A percentile compares a stretch with the other conserved stretches of the same genome.
Conservation (phyloP, 1,139 yeast genomes). For the Geotrichum fermentans region DNA sequence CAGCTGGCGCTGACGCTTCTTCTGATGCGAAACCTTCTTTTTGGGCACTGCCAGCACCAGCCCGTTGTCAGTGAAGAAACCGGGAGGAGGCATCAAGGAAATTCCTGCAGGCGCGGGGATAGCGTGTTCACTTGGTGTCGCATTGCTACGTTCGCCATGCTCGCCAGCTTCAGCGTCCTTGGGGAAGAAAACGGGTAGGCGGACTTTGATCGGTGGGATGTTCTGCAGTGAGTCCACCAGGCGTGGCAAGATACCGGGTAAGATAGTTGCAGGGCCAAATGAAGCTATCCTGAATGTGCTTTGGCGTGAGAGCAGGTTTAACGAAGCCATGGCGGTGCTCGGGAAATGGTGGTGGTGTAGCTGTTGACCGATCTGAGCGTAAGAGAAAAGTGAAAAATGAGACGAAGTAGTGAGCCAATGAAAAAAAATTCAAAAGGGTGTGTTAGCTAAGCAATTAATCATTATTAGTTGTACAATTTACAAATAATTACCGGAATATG, state of each 20-base stretch:
- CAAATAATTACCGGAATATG: background rate
- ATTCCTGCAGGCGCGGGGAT: constrained; percentile 14
- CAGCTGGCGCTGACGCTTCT: constrained; percentile 75
- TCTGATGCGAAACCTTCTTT: constrained; percentile 82
- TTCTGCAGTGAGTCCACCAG: constrained; percentile 22
- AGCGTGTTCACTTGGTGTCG: constrained; percentile 10
- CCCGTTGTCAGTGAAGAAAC: constrained; percentile 44
- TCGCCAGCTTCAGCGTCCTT: constrained; percentile 14
- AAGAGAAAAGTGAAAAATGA: background rate
- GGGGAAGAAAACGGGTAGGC: constrained; percentile 20
- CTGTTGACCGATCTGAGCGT: background rate
- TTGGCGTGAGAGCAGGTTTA: constrained; percentile 6
- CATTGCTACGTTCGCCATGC: constrained; percentile 12
- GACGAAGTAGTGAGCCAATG: constrained; percentile 3
- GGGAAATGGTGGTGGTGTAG: background rate
- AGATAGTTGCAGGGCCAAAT: constrained; percentile 5
- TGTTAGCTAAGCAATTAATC: background rate
- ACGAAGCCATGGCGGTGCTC: constrained; percentile 7
- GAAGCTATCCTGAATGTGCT: background rate
- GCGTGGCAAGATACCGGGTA: constrained; percentile 24
- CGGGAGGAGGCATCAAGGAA: constrained; percentile 15
- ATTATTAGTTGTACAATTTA: background rate
- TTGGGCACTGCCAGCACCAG: constrained; percentile 85
- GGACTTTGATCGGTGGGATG: constrained; percentile 19
- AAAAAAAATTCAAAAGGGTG: background rate